Percentiles rank a stretch among this genome's conserved stretches.
These are phyloP conservation scores for Alternaria panax DNA, from an alignment of 2,329 filamentous ascomycete genomes.

Conservation along the genomic window DNA sequence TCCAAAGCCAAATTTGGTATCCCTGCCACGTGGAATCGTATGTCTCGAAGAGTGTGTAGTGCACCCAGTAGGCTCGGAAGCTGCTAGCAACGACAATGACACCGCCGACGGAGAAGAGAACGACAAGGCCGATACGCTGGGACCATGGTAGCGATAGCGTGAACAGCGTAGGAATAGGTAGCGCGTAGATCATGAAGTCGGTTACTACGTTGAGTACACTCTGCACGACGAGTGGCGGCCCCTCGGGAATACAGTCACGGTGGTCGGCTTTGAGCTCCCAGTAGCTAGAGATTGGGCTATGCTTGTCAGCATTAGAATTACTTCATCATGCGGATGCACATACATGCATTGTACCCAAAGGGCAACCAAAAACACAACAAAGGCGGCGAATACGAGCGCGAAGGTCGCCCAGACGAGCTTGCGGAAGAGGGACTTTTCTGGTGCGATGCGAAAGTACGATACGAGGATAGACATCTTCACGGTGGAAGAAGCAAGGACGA, in stretches of 20 bases:
- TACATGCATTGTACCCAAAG: constrained; percentile 51
- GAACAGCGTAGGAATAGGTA: constrained; percentile 58
- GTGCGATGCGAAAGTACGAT: constrained; percentile 51
- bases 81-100: constrained; percentile 57
- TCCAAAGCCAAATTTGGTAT: constrained; percentile 54
- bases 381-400: constrained; percentile 44
- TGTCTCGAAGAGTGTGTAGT: constrained; percentile 53
- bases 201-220: constrained; percentile 55
- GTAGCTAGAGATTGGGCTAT: constrained; percentile 55
- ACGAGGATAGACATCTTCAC: constrained; percentile 50
- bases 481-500: constrained; percentile 49
- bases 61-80: constrained; percentile 58
- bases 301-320: constrained; percentile 25
- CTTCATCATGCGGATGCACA: constrained; percentile 13
- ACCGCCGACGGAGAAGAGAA: constrained; percentile 55
- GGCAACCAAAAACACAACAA: constrained; percentile 47
- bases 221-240: constrained; percentile 52
- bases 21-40: constrained; percentile 58
- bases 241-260: constrained; percentile 55
- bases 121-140: constrained; percentile 53
- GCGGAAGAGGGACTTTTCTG: constrained; percentile 49
- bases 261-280: constrained; percentile 52
- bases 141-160: constrained; percentile 54
- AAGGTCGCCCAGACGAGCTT: constrained; percentile 49
- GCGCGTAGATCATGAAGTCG: constrained; percentile 55